Evolutionary conservation across 2,329 filamentous ascomycete genomes (phyloP).

Genomic region (Fusarium clavum): DNA sequence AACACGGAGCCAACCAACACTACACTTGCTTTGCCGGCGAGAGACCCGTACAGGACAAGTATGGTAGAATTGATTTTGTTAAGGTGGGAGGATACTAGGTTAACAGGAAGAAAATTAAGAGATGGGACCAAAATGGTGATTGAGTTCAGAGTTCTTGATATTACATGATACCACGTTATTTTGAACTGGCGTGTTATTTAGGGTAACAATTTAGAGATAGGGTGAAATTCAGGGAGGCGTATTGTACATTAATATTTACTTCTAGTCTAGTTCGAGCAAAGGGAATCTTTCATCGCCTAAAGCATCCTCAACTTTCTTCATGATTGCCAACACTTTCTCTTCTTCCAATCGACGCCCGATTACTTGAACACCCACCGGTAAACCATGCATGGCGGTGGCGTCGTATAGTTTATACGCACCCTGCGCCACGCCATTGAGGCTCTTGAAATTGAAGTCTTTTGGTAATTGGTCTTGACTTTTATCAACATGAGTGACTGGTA

Average conservation of each 20-base stretch:
- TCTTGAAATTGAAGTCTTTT: conserved; percentile 66
- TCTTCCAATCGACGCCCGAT: conserved; percentile 84
- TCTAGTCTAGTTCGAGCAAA: conserved; percentile 61
- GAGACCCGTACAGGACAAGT: conserved; percentile 33
- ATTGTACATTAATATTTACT: neutral
- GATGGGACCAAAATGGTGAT: neutral
- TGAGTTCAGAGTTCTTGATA: neutral
- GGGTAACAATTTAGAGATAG: neutral
- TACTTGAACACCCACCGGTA: conserved; percentile 88
- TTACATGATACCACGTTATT: conserved; percentile 1
- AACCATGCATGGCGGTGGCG: conserved; percentile 82
- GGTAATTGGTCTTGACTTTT: conserved; percentile 74
- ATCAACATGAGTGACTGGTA: conserved; percentile 90
- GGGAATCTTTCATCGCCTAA: conserved; percentile 69
- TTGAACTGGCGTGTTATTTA: conserved; percentile 2
- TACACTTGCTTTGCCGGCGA: conserved; percentile 17
- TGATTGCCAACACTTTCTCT: conserved; percentile 85
- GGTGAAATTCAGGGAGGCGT: neutral
- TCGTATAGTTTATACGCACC: conserved; percentile 92
- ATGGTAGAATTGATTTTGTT: conserved; percentile 33
- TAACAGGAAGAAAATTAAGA: neutral
- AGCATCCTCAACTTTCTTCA: conserved; percentile 82
- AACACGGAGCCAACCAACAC: conserved; percentile 28
- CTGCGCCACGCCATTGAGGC: conserved; percentile 81
- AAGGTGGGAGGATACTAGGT: neutral